phyloP scores from a whole-genome alignment of 805 yeast genomes.

The Teunomyces lycoperdinae region DNA sequence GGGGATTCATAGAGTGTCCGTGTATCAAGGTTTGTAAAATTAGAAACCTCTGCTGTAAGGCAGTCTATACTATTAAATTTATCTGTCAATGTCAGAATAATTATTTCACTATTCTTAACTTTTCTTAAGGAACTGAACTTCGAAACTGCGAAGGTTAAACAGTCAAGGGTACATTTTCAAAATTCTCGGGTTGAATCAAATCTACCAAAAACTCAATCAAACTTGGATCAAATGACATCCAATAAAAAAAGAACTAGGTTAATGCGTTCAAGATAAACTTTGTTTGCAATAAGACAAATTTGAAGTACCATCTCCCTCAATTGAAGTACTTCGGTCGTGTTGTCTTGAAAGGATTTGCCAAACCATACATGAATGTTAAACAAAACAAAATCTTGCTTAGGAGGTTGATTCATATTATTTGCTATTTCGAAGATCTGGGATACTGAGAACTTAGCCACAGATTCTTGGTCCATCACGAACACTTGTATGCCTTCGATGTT shows the following conservation, averaged over 20 bases:
- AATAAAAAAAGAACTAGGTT: background rate
- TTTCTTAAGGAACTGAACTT: background rate
- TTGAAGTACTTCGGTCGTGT: background rate
- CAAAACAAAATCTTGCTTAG: background rate
- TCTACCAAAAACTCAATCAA: background rate
- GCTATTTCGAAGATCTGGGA: background rate
- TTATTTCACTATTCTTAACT: background rate
- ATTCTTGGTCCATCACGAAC: background rate
- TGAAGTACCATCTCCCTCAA: background rate
- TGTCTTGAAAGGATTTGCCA: background rate
- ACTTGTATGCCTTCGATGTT: background rate
- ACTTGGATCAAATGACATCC: background rate
- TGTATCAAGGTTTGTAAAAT: slow-evolving; percentile 38
- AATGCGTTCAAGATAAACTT: background rate
- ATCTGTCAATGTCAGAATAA: background rate
- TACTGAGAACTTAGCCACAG: background rate
- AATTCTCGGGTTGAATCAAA: background rate
- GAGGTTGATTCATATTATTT: background rate
- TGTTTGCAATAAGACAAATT: background rate
- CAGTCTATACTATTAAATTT: slow-evolving; percentile 22
- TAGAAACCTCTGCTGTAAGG: slow-evolving; percentile 47
- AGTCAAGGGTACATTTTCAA: background rate
- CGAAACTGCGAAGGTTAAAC: background rate
- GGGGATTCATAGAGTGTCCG: slow-evolving; percentile 29
- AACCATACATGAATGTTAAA: background rate